phyloP scores from a whole-genome alignment of 352 stramenopile genomes.

The Phytopythium ostracodes region DNA sequence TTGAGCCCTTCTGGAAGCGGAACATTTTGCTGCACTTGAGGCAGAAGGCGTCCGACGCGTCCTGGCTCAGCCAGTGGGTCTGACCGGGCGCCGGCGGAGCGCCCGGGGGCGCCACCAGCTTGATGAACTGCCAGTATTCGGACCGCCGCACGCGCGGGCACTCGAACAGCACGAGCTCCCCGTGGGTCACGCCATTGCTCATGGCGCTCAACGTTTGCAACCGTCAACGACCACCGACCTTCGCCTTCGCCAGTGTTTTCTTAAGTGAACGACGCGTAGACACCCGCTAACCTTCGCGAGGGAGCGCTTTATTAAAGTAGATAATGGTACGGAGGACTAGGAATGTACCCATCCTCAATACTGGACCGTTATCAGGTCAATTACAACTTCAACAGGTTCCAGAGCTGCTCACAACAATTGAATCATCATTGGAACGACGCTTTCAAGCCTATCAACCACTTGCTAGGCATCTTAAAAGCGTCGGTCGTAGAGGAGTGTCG shows the following conservation, averaged over 20 bases:
- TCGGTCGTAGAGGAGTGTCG: neutral
- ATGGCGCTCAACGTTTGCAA: constrained; percentile 11
- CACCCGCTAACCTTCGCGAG: neutral
- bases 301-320: neutral
- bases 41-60: constrained; percentile 45
- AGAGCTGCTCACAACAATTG: neutral
- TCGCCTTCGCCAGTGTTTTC: neutral
- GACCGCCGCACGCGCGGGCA: constrained; percentile 48
- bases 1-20: constrained; percentile 52
- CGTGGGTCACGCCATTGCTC: constrained; percentile 49
- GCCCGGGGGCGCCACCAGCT: constrained; percentile 36
- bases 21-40: constrained; percentile 43
- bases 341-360: neutral
- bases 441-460: too few species aligned
- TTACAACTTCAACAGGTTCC: neutral
- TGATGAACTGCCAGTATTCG: constrained; percentile 67
- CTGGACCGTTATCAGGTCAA: neutral
- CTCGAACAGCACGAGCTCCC: constrained; percentile 49
- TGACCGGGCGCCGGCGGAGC: constrained; percentile 23
- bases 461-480: neutral
- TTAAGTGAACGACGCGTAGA: neutral
- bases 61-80: constrained; percentile 53
- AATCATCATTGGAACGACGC: too few species aligned
- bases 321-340: neutral
- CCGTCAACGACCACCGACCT: neutral